phyloP scores from a whole-genome alignment of 345 rosid species.

The Populus simonii region DNA sequence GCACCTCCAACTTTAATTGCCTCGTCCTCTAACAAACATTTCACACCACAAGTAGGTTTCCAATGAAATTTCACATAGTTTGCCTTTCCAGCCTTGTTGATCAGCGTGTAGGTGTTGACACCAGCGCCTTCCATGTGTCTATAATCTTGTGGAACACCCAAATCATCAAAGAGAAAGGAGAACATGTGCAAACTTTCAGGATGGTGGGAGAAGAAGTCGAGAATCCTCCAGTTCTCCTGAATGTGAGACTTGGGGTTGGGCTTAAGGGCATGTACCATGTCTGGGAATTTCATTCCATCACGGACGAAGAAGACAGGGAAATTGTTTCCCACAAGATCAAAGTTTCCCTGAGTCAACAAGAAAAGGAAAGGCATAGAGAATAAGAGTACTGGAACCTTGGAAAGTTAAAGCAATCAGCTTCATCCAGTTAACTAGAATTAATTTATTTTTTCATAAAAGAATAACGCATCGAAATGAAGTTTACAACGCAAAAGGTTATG shows the following conservation, averaged over 20 bases:
- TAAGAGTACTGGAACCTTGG: not conserved
- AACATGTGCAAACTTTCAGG: constrained; percentile 95
- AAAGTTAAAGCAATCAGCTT: not conserved
- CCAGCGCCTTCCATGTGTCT: constrained; percentile 95
- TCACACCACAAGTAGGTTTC: constrained; percentile 94
- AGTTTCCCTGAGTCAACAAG: constrained; percentile 67
- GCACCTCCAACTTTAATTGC: constrained; percentile 88
- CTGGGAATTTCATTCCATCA: constrained; percentile 97
- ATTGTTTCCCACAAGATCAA: constrained; percentile 98
- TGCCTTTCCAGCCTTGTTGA: constrained; percentile 87
- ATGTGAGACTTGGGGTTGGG: constrained; percentile 97
- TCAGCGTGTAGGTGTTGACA: constrained; percentile 77
- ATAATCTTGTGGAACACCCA: constrained; percentile 90
- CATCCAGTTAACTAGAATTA: not conserved
- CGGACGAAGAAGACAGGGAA: constrained; percentile 93
- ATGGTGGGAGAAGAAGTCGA: constrained; percentile 91
- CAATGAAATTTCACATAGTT: constrained; percentile 90
- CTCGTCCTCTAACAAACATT: constrained; percentile 77
- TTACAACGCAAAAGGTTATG: not conserved
- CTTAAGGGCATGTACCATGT: constrained; percentile 85
- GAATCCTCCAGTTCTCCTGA: constrained; percentile 93
- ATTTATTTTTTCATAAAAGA: not conserved
- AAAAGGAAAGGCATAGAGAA: not conserved
- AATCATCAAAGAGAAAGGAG: constrained; percentile 79
- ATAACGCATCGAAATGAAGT: not conserved